These are phyloP conservation scores for Gnomoniopsis sp. DNA, from an alignment of 2,329 filamentous ascomycete species.

Conservation along the genomic window DNA sequence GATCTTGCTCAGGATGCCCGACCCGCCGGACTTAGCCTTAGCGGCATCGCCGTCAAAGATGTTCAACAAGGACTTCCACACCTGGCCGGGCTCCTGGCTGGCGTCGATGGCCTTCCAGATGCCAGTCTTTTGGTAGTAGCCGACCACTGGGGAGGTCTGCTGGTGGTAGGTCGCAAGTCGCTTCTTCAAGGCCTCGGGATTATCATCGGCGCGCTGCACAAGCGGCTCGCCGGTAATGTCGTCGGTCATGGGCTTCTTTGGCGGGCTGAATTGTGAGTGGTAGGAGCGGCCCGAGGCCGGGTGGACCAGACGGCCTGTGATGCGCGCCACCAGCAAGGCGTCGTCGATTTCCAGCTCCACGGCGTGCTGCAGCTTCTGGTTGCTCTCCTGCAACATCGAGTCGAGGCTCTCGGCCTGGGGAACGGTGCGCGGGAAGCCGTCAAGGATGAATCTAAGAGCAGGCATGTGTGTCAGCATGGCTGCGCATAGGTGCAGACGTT, in stretches of 20 bases:
- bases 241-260: constrained; percentile 90
- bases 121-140: constrained; percentile 95
- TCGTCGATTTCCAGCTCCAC: constrained; percentile 98
- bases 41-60: constrained; percentile 70
- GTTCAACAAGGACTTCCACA: constrained; percentile 88
- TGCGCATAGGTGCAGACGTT: constrained; percentile 10
- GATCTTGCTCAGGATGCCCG: constrained; percentile 42
- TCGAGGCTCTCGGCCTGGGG: constrained; percentile 93
- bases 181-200: constrained; percentile 93
- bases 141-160: constrained; percentile 88
- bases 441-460: constrained; percentile 81
- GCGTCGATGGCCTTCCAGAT: constrained; percentile 97
- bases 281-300: constrained; percentile 94
- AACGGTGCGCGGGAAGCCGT: constrained; percentile 96
- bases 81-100: constrained; percentile 89
- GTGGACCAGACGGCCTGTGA: constrained; percentile 94
- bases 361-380: constrained; percentile 88
- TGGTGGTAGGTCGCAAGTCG: constrained; percentile 88
- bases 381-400: constrained; percentile 75
- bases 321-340: constrained; percentile 85
- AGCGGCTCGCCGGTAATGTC: constrained; percentile 95
- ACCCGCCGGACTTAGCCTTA: constrained; percentile 35
- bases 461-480: constrained; percentile 19
- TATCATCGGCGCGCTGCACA: constrained; percentile 95
- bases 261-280: constrained; percentile 98